Conservation (phyloP, 257 asterid genomes). For the Pogostemon cablin region DNA sequence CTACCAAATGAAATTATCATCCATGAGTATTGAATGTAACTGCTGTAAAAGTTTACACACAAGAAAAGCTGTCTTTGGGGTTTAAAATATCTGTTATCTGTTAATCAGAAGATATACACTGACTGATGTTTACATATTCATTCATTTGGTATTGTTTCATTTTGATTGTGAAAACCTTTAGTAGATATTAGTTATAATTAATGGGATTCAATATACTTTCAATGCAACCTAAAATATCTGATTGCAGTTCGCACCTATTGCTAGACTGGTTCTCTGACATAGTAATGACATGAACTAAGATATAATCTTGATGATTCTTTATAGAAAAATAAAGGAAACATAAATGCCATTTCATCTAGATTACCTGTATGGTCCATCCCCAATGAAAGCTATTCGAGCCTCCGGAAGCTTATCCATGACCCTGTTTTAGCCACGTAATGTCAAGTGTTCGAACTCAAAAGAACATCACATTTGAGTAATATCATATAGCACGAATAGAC, state of each 20-base stretch:
- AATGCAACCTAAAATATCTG: neutral
- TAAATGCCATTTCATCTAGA: constrained; percentile 23
- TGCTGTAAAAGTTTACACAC: no score
- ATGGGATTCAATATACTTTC: neutral
- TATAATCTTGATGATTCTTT: neutral
- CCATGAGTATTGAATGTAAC: neutral
- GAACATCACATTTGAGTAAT: neutral
- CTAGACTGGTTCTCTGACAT: neutral
- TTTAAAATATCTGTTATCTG: no score
- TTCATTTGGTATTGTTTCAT: no score
- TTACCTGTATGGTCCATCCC: constrained; percentile 95
- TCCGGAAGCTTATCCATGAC: constrained; percentile 89
- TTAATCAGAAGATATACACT: no score
- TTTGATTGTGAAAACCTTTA: no score
- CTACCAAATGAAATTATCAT: constrained; percentile 37
- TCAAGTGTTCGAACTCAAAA: constrained; percentile 12
- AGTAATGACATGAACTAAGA: neutral
- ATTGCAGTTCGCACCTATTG: neutral
- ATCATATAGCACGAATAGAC: neutral
- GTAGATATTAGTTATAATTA: no score
- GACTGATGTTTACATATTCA: no score
- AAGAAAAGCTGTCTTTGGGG: no score
- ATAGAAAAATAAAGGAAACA: neutral
- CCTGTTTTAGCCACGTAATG: constrained; percentile 49
- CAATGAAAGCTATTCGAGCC: constrained; percentile 86